phyloP scores from a whole-genome alignment of 2,329 filamentous ascomycete species.

The Fusarium chlamydosporum region DNA sequence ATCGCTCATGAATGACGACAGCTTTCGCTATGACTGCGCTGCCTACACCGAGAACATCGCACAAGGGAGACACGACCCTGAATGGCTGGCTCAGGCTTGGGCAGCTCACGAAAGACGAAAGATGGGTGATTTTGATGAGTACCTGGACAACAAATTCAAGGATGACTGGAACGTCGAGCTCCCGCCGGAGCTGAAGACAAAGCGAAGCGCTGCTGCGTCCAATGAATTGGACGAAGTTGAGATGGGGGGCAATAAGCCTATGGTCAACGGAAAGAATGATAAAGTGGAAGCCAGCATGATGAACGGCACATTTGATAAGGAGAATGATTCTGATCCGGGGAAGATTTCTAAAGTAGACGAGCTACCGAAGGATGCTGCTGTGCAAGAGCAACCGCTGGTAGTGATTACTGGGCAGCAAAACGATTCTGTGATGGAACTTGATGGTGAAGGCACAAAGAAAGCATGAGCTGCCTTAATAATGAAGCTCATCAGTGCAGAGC shows the following conservation, averaged over 20 bases:
- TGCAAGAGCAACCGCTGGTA: slow-evolving; percentile 1
- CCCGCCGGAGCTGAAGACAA: slow-evolving; percentile 53
- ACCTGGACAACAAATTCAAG: slow-evolving; percentile 61
- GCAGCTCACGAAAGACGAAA: slow-evolving; percentile 64
- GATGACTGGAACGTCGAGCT: slow-evolving; percentile 63
- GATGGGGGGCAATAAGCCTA: slow-evolving; percentile 30
- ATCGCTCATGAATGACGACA: slow-evolving; percentile 62
- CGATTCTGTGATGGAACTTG: slow-evolving; percentile 31
- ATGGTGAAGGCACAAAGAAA: slow-evolving; percentile 20
- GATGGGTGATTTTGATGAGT: slow-evolving; percentile 65
- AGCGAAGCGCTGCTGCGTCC: not conserved
- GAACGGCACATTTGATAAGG: slow-evolving; percentile 5
- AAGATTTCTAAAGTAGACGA: slow-evolving; percentile 6
- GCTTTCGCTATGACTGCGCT: slow-evolving; percentile 63
- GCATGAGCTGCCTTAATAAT: slow-evolving; percentile 16
- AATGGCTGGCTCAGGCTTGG: slow-evolving; percentile 68
- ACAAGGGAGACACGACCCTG: slow-evolving; percentile 65
- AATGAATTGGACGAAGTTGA: slow-evolving; percentile 25
- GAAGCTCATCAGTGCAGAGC: not conserved
- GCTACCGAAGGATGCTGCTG: not conserved
- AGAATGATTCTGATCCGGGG: not conserved
- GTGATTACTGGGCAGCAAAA: slow-evolving; percentile 8
- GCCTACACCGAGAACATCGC: slow-evolving; percentile 63
- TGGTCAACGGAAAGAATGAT: slow-evolving; percentile 2
- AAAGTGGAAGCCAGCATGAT: slow-evolving; percentile 11